Evolutionary conservation across 2,329 filamentous ascomycete genomes (phyloP).

Genomic region (Periglandula ipomoeae): DNA sequence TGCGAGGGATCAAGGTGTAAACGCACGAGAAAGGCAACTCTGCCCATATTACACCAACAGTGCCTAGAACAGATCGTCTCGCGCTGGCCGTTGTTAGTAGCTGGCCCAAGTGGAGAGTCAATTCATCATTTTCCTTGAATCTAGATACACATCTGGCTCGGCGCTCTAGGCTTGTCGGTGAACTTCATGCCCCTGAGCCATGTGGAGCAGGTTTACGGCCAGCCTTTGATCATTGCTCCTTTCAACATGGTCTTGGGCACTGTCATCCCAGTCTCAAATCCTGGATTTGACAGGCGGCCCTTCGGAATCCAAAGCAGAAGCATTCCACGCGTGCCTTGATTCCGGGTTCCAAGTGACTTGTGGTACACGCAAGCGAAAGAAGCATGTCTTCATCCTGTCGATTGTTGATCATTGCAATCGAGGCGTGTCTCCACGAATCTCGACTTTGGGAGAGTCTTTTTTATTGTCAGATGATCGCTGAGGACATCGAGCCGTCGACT

Average conservation of each 20-base stretch:
- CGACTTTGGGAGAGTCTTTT: no score
- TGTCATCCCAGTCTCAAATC: neutral
- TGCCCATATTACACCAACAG: no score
- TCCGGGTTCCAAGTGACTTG: neutral
- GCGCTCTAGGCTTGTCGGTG: neutral
- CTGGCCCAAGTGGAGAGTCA: no score
- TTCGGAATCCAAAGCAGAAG: neutral
- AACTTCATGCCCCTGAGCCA: neutral
- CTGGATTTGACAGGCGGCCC: neutral
- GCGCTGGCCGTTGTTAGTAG: no score
- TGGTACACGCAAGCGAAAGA: no score
- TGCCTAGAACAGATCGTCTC: neutral
- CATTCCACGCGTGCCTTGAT: neutral
- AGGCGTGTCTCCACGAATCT: no score
- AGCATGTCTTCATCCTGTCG: no score
- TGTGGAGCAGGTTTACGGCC: neutral
- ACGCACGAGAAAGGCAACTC: no score
- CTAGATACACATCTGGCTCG: neutral
- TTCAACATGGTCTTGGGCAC: neutral
- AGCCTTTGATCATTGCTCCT: neutral
- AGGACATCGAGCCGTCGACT: no score
- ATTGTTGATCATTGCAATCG: no score
- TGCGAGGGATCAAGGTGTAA: no score
- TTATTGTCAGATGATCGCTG: no score
- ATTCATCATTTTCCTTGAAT: neutral